Base-by-base conservation (phyloP, 768 basidiomycete genomes). In the Boletus vermiculosoides region DNA sequence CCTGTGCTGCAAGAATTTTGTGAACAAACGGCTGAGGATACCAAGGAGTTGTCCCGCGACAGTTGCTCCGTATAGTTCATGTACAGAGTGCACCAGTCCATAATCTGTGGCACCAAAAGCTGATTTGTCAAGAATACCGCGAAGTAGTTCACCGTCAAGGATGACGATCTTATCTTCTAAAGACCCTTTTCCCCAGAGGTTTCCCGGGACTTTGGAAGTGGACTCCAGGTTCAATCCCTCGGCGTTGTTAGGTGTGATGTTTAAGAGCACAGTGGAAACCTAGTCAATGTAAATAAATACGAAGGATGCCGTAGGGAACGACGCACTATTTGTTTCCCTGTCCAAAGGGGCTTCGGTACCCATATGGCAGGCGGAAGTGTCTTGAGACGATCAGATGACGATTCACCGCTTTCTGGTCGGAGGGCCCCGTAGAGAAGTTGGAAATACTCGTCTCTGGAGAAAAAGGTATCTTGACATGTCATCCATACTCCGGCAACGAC, bases 401-500 rank as follows among this genome's bases (percentile, higher is more conserved):
- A 76, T 16, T 78, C 77, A 61, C 90, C 86, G 37, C 89, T 88
- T 73, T 99, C 97, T 9, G 95, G 93, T 57, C 91, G 79, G 34
- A 99, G 78, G 10, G 96, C 91, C 34, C 96, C 97, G 65, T 98
- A 98, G 12, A 99, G 81, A 48, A 99, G 78, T 72, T 99, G 97
- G 73, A 90, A 90, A 69, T 98, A 99, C 66, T 98, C 91, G 66
- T 97, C 94, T 49, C 97, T 84, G 4, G 89, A 87, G 75, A 98
- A 96, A 77, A 98, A 98, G 0, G 93, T 81, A 62, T 95, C 90
- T 69, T 94, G 94, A 67, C 86, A 87, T 53, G 97, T 98, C 92
- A 99, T 94, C 93, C 95, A 98, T n/a, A 98, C 89, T 56, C 94
- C 96, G 15, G 97, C 94, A 45, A 98, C 96, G 55, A 99, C 93